phyloP scores from a whole-genome alignment of 768 basidiomycete genomes.

The Suillus tomentosus region DNA sequence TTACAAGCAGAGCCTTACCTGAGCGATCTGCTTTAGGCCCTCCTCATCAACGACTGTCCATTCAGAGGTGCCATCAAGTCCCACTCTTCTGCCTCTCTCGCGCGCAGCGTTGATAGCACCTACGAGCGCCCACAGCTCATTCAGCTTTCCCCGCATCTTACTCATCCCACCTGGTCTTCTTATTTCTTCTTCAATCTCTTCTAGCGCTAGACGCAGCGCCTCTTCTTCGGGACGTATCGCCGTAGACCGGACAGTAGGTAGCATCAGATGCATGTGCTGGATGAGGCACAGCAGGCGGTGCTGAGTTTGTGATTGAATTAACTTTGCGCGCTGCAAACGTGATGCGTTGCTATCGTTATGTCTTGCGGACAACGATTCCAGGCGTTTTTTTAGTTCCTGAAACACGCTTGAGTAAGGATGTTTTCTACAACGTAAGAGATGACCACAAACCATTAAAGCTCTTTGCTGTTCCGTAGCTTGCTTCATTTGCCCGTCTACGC shows the following conservation, averaged over 20 bases:
- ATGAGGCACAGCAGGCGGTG: slow-evolving; percentile 71
- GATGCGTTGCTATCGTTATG: slow-evolving; percentile 70
- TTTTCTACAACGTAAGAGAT: neutral
- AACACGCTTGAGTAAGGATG: slow-evolving; percentile 7
- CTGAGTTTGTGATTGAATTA: slow-evolving; percentile 66
- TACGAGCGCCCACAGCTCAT: slow-evolving; percentile 84
- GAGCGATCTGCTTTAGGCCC: slow-evolving; percentile 72
- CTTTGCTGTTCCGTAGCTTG: slow-evolving; percentile 70
- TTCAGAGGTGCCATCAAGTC: slow-evolving; percentile 47
- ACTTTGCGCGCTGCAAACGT: slow-evolving; percentile 61
- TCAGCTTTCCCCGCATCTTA: slow-evolving; percentile 69
- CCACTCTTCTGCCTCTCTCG: slow-evolving; percentile 49
- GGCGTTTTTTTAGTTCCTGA: slow-evolving; percentile 68
- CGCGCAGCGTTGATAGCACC: slow-evolving; percentile 66
- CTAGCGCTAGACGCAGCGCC: slow-evolving; percentile 64
- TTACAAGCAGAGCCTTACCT: slow-evolving; percentile 44
- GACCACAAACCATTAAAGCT: slow-evolving; percentile 52
- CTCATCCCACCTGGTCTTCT: slow-evolving; percentile 52
- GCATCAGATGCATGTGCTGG: slow-evolving; percentile 77
- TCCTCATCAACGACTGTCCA: slow-evolving; percentile 91
- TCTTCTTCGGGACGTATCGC: slow-evolving; percentile 84
- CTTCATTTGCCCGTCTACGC: slow-evolving; percentile 72
- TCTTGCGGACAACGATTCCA: slow-evolving; percentile 59
- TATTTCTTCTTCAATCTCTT: slow-evolving; percentile 76
- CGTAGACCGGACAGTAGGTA: slow-evolving; percentile 73